phyloP scores from a whole-genome alignment of 2,329 filamentous ascomycete species.

The Epichloe festucae region DNA sequence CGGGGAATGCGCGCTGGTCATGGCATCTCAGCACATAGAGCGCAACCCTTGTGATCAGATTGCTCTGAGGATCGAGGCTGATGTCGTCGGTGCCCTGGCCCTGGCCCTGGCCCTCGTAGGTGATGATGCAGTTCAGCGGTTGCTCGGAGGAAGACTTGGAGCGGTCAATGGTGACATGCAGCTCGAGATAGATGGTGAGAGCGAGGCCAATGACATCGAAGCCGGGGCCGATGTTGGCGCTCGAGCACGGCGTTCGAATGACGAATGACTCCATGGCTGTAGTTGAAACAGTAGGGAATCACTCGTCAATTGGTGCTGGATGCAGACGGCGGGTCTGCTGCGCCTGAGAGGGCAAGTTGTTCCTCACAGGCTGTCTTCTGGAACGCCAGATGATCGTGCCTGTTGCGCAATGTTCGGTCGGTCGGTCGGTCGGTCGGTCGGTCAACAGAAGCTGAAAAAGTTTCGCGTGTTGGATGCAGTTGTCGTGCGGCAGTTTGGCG shows the following conservation, averaged over 20 bases:
- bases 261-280: constrained; percentile 46
- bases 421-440: background rate
- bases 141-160: constrained; percentile 37
- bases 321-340: no score
- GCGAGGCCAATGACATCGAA: constrained; percentile 97
- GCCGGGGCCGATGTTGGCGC: constrained; percentile 92
- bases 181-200: constrained; percentile 84
- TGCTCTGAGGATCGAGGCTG: constrained; percentile 69
- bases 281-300: constrained; percentile 14
- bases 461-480: background rate
- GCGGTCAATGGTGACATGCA: constrained; percentile 65
- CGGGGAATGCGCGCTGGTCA: constrained; percentile 70
- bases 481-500: background rate
- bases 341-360: background rate
- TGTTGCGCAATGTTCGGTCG: background rate
- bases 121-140: constrained; percentile 75
- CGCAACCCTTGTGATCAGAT: constrained; percentile 87
- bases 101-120: constrained; percentile 74
- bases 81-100: constrained; percentile 61
- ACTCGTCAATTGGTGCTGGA: background rate
- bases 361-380: background rate
- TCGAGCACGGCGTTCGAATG: constrained; percentile 81
- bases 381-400: background rate
- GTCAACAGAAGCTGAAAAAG: background rate
- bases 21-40: constrained; percentile 92